Evolutionary conservation across 306 rosid species (phyloP).

Genomic region (Crataegus laevigata): DNA sequence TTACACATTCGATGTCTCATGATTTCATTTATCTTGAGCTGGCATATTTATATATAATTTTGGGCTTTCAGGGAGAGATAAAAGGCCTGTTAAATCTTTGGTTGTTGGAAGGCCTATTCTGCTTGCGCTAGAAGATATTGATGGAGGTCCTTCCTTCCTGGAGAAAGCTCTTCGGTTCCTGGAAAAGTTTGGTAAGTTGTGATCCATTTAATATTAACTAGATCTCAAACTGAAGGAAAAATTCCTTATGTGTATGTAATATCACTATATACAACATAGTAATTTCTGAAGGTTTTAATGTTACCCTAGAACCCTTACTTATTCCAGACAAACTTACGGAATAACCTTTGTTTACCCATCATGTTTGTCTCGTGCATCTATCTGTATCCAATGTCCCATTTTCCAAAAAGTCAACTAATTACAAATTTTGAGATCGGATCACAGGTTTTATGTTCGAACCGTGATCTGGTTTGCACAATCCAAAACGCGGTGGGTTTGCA

Average conservation of each 20-base stretch:
- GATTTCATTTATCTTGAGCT: constrained; percentile 2
- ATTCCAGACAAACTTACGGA: background rate
- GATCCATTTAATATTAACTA: background rate
- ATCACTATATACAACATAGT: background rate
- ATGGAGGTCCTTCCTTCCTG: constrained; percentile 98
- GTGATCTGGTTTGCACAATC: background rate
- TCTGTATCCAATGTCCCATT: background rate
- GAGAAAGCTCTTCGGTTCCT: constrained; percentile 93
- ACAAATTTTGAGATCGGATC: background rate
- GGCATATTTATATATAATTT: background rate
- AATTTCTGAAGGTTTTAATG: background rate
- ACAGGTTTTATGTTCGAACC: background rate
- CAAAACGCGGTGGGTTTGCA: background rate
- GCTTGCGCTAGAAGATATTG: constrained; percentile 96
- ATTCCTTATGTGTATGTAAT: background rate
- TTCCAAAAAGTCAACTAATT: background rate
- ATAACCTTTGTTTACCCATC: background rate
- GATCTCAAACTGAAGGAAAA: background rate
- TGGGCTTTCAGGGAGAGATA: constrained; percentile 74
- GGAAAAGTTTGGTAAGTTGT: constrained; percentile 75
- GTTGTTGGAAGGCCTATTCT: constrained; percentile 98
- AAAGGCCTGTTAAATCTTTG: constrained; percentile 86
- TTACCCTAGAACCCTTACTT: background rate
- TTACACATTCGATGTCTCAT: constrained; percentile 10
- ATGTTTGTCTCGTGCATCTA: background rate